phyloP scores from a whole-genome alignment of 2,329 filamentous ascomycete species.

The Clarireedia monteithiana region DNA sequence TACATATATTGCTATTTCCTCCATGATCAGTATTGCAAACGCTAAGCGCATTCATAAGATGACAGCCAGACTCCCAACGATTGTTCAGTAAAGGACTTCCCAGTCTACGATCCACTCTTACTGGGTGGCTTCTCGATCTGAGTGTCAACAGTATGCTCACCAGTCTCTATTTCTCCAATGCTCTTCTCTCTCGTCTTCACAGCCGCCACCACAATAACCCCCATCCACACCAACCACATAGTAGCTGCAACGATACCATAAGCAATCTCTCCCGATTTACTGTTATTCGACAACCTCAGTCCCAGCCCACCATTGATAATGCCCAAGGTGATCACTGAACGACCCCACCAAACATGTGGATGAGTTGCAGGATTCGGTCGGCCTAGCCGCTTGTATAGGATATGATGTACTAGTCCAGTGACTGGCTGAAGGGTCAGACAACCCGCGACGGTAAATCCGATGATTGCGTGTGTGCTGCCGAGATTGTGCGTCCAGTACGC shows the following conservation, averaged over 20 bases:
- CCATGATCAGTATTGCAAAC: too few relatives aligned
- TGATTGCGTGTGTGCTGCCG: slow-evolving; percentile 38
- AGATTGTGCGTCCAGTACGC: slow-evolving; percentile 17
- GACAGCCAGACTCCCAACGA: too few relatives aligned
- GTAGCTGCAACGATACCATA: slow-evolving; percentile 50
- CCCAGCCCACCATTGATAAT: slow-evolving; percentile 59
- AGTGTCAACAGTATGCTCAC: not conserved
- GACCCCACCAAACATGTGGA: slow-evolving; percentile 54
- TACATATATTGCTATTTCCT: too few relatives aligned
- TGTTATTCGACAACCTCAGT: slow-evolving; percentile 39
- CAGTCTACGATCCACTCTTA: not conserved
- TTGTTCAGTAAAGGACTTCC: not conserved
- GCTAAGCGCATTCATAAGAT: too few relatives aligned
- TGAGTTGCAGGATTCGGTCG: slow-evolving; percentile 42
- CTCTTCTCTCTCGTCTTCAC: not conserved
- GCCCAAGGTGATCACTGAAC: slow-evolving; percentile 48
- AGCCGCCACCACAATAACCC: slow-evolving; percentile 20
- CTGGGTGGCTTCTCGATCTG: not conserved
- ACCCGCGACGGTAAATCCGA: slow-evolving; percentile 47
- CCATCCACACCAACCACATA: slow-evolving; percentile 40
- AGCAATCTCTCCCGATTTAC: slow-evolving; percentile 37
- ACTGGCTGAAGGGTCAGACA: slow-evolving; percentile 49
- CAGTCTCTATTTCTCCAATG: not conserved
- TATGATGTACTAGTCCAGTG: slow-evolving; percentile 50
- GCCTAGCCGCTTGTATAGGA: slow-evolving; percentile 36